Evolutionary conservation across 164 flowering plant species (phyloP), one percentile per base, ranked within the genome.

Genomic region (Annona squamosa): DNA sequence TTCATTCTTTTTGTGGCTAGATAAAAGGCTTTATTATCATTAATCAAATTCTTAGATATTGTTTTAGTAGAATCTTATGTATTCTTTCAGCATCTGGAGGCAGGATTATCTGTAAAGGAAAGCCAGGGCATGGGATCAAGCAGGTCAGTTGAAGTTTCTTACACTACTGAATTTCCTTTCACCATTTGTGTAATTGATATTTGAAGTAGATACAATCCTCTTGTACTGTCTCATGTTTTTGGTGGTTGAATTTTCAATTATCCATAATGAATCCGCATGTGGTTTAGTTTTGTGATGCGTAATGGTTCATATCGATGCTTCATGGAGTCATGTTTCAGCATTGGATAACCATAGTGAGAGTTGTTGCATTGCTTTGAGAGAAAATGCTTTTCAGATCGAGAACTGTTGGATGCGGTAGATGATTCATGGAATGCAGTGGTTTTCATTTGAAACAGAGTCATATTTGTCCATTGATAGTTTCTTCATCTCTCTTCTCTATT

Each of bases 81-180:
- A 26, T 46, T 41, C 66, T 79, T 73, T 72, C 92, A 94, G 99
- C 93, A 88, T 81, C 76, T 78, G 76, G 99, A 94, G 78, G 90
- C 94, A 65, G 98, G 99, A n/a, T 88, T 92, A 19, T 78, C 94
- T 16, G 90, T 91, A 19, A 86, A 86, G 82, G 85, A 73, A 67
- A 86, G 89, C 62, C 76, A 85, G 76, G 93, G 87, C 37, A 87
- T 89, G 78, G 91, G 85, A 69, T 81, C 94, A 45, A 90, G 82
- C 80, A 88, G 97, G 98, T 94, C 81, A 48, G 68, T 52, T 52
- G 13, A 52, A 52, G 52, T 48, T 48, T 4, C 52, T 48, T 48
- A 0, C 9, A 7, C 9, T 7, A 48, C 0, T 48, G 9, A 48
- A 48, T 48, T 48, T 48, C 52, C 52, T 48, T 48, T 48, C 52